phyloP scores from a whole-genome alignment of 441 rosid species.

The Capsella rubella region DNA sequence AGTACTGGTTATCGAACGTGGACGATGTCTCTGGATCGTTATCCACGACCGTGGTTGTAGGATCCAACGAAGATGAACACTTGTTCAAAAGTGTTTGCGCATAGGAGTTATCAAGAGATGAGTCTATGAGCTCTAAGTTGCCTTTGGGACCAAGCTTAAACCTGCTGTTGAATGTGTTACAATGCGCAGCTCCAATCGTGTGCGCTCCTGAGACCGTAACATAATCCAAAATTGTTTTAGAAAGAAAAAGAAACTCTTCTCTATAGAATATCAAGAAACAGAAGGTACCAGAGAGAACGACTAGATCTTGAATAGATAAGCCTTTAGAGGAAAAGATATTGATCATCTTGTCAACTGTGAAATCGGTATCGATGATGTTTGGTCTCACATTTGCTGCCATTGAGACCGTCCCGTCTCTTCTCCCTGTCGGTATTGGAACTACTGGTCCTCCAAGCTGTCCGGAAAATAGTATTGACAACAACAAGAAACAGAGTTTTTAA shows the following conservation, averaged over 20 bases:
- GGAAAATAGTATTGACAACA: constrained; percentile 17
- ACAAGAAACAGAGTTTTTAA: constrained; percentile 27
- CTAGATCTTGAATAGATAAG: constrained; percentile 76
- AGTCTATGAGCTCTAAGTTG: constrained; percentile 56
- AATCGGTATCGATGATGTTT: constrained; percentile 79
- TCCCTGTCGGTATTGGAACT: constrained; percentile 61
- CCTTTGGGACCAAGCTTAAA: constrained; percentile 65
- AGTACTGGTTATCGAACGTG: constrained; percentile 79
- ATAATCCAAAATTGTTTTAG: too few relatives aligned
- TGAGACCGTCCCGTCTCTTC: constrained; percentile 66
- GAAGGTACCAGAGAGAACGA: constrained; percentile 70
- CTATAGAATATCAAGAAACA: constrained; percentile 18
- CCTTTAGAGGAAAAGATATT: constrained; percentile 74
- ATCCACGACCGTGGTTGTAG: constrained; percentile 46
- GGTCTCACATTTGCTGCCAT: constrained; percentile 66
- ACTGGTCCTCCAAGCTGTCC: constrained; percentile 65
- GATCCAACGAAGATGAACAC: constrained; percentile 60
- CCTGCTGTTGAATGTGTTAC: constrained; percentile 76
- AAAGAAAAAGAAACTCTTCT: too few relatives aligned
- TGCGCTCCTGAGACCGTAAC: constrained; percentile 67
- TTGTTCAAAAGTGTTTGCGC: constrained; percentile 63
- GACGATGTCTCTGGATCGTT: constrained; percentile 77
- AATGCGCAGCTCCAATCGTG: constrained; percentile 87
- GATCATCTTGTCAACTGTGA: constrained; percentile 73
- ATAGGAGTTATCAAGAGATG: constrained; percentile 60